Base-by-base conservation (phyloP, 495 filamentous ascomycete genomes). In the Aspergillus panamensis region DNA sequence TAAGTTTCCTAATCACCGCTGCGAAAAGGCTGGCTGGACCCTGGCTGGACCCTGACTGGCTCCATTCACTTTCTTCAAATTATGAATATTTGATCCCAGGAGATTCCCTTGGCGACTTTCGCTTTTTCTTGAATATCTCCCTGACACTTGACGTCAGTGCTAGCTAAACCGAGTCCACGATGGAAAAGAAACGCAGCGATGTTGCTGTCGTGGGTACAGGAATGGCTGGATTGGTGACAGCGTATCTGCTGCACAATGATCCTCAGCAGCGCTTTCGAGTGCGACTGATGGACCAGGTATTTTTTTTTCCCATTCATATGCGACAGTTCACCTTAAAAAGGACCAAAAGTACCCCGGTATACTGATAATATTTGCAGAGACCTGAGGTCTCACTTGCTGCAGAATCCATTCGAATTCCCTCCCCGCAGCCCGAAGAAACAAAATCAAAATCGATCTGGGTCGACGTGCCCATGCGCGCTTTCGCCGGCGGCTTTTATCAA, bases 381-480 rank as follows among this genome's bases (percentile, higher is more conserved):
- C 40, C 62, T 12, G 25, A 59, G 55, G 33, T 65, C 37, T 71
- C 71, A 4, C 45, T 69, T 13, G 63, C 52, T 39, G 55, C 57
- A 7, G 66, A 65, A 50, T 62, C 63, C 13, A 57, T 66, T 43
- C 48, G 47, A 2, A 54, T 64, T 45, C 21, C 55, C 5, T 58
- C 47, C 7, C 32, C 16, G 14, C n/a, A 63, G 31, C 30, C 13
- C 6, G 33, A 29, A 25, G 31, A 39, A 19, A 45, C 55, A 35
- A 35, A 35, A 35, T 8, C 33, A 50, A 17, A 49, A 9, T 6
- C 25, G 31, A 30, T 33, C 48, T 69, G 77, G 52, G 60, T 76
- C 35, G 79, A 83, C 66, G 61, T 83, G 20, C 81, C 81, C 14
- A 83, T 82, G 79, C 79, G 80, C 30, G 73, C 76, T 2, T 79